These are phyloP conservation scores for Tephrocybe sp. DNA, from an alignment of 768 basidiomycete species.

Conservation along the genomic window DNA sequence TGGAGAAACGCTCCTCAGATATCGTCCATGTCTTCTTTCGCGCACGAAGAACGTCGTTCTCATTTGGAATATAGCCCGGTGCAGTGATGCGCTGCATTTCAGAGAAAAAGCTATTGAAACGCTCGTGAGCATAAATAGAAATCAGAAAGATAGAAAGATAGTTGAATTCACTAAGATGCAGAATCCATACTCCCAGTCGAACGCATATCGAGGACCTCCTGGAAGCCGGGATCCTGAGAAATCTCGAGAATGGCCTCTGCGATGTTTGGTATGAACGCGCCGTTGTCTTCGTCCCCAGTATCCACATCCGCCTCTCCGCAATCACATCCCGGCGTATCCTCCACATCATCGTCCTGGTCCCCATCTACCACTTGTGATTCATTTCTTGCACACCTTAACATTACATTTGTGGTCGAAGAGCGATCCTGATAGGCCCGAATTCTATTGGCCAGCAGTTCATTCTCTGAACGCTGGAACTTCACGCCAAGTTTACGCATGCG, in stretches of 20 bases:
- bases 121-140: not conserved
- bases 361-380: not conserved
- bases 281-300: constrained; percentile 20
- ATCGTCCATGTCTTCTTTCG: constrained; percentile 88
- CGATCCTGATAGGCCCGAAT: constrained; percentile 51
- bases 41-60: constrained; percentile 84
- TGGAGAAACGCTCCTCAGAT: constrained; percentile 76
- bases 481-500: constrained; percentile 78
- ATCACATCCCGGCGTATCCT: too few species aligned
- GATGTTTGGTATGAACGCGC: constrained; percentile 54
- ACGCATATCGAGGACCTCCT: constrained; percentile 50
- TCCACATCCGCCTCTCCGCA: not conserved
- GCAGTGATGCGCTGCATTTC: constrained; percentile 63
- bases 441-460: constrained; percentile 58
- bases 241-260: constrained; percentile 65
- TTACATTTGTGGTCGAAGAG: not conserved
- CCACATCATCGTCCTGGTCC: too few species aligned
- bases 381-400: not conserved
- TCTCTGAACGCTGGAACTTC: constrained; percentile 58
- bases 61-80: constrained; percentile 76
- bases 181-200: constrained; percentile 90
- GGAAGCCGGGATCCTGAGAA: constrained; percentile 66
- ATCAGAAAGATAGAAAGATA: not conserved
- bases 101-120: constrained; percentile 35
- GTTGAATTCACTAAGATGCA: constrained; percentile 73